Evolutionary conservation across 345 rosid species (phyloP).

Genomic region (Eutrema yunnanense): DNA sequence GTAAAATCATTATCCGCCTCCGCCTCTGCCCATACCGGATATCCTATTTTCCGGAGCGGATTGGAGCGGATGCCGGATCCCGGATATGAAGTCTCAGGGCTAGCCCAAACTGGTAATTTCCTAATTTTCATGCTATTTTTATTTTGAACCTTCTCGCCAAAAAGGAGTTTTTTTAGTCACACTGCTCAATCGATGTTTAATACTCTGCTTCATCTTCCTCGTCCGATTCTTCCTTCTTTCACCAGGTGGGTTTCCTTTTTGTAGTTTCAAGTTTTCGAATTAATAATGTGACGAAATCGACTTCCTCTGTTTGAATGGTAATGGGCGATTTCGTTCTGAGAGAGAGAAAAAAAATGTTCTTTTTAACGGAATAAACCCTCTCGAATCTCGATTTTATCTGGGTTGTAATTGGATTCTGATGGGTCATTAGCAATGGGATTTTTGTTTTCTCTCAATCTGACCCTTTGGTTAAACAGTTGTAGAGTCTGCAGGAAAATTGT

Average conservation of each 20-base stretch:
- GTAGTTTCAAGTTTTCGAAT: neutral
- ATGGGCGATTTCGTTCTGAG: neutral
- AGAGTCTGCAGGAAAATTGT: constrained; percentile 26
- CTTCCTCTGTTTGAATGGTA: neutral
- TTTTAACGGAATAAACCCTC: neutral
- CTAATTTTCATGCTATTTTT: neutral
- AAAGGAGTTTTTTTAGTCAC: neutral
- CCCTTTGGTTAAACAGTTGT: neutral
- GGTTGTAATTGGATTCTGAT: neutral
- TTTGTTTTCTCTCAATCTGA: neutral
- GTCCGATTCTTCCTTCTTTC: constrained; percentile 16
- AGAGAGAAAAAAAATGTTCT: neutral
- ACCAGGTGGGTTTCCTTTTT: neutral
- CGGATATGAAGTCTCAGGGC: too few relatives aligned
- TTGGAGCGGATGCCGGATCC: too few relatives aligned
- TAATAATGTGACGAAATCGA: neutral
- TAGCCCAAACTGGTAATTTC: neutral
- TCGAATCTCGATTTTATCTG: neutral
- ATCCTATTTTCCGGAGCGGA: too few relatives aligned
- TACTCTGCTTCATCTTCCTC: constrained; percentile 15
- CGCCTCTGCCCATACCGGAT: too few relatives aligned
- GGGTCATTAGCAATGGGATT: neutral
- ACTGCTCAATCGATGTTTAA: neutral
- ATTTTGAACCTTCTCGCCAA: neutral
- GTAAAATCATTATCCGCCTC: too few relatives aligned